These are phyloP conservation scores for Juglanconis juglandina DNA, from an alignment of 2,329 filamentous ascomycete genomes.

Conservation along the genomic window DNA sequence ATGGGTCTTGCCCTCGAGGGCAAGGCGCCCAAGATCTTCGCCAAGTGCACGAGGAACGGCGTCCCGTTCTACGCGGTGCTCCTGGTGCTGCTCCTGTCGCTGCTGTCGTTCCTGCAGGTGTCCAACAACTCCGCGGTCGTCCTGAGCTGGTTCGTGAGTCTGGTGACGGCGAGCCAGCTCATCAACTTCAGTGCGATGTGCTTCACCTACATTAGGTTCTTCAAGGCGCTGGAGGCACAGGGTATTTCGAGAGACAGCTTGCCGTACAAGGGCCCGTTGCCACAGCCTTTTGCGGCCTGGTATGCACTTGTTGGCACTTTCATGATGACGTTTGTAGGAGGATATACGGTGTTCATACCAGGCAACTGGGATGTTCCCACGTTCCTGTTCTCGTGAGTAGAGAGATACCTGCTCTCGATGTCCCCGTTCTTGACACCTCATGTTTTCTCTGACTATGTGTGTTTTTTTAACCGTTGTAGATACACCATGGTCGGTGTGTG, in stretches of 20 bases:
- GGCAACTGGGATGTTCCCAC: constrained; percentile 28
- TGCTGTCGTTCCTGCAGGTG: constrained; percentile 37
- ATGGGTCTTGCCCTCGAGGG: constrained; percentile 49
- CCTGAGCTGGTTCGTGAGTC: constrained; percentile 36
- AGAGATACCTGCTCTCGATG: neutral
- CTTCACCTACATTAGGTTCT: constrained; percentile 43
- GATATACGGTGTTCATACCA: constrained; percentile 45
- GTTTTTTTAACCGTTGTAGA: constrained; percentile 9
- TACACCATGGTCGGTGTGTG: constrained; percentile 30
- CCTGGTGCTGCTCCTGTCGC: constrained; percentile 30
- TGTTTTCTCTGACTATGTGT: neutral
- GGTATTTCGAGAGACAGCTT: constrained; percentile 9
- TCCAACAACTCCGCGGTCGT: constrained; percentile 35
- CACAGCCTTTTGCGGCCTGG: constrained; percentile 47
- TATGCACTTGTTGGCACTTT: constrained; percentile 43
- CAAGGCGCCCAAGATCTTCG: constrained; percentile 42
- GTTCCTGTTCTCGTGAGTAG: constrained; percentile 31
- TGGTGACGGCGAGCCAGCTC: constrained; percentile 35
- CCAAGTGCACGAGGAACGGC: constrained; percentile 38
- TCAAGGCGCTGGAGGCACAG: constrained; percentile 8
- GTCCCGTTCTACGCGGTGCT: constrained; percentile 40
- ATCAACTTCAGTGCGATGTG: constrained; percentile 45
- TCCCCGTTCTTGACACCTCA: rapidly evolving
- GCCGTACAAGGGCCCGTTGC: constrained; percentile 13
- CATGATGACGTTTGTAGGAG: constrained; percentile 55